Evolutionary conservation across 1,139 yeast species (phyloP).

Genomic region (Taphrina pruni): DNA sequence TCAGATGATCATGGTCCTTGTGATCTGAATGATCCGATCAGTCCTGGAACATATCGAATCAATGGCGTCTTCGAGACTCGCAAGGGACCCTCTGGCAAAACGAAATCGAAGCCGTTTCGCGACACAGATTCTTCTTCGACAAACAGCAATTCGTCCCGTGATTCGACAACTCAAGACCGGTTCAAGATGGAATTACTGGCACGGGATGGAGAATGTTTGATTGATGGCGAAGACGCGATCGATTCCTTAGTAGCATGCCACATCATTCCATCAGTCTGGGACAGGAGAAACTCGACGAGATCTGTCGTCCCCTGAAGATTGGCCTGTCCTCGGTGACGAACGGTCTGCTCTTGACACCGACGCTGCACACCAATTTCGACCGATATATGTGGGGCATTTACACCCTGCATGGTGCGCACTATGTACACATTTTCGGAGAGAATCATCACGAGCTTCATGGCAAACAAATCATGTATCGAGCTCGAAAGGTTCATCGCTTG

Average conservation of each 20-base stretch:
- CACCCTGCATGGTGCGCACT: neutral
- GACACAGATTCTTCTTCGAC: neutral
- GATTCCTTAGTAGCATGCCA: constrained; percentile 2
- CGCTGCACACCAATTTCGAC: neutral
- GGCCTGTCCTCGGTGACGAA: neutral
- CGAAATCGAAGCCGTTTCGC: neutral
- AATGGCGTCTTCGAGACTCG: neutral
- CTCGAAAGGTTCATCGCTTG: neutral
- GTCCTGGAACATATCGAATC: neutral
- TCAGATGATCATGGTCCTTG: neutral
- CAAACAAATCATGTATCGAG: neutral
- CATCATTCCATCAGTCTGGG: constrained; percentile 20
- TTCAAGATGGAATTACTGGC: neutral
- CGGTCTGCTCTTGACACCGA: neutral
- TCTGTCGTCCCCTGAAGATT: neutral
- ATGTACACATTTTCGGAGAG: neutral
- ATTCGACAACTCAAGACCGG: neutral
- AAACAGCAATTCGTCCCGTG: neutral
- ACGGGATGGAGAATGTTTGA: neutral
- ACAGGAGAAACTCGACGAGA: constrained; percentile 11
- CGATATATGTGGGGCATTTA: constrained; percentile 5
- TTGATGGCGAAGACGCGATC: neutral
- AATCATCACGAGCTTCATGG: constrained; percentile 3
- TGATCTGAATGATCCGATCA: neutral
- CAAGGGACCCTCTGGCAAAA: neutral